A percentile compares a stretch with the other conserved stretches of the same genome.
Conservation (phyloP, 1,284 basidiomycete genomes). For the Peniophora sp. region DNA sequence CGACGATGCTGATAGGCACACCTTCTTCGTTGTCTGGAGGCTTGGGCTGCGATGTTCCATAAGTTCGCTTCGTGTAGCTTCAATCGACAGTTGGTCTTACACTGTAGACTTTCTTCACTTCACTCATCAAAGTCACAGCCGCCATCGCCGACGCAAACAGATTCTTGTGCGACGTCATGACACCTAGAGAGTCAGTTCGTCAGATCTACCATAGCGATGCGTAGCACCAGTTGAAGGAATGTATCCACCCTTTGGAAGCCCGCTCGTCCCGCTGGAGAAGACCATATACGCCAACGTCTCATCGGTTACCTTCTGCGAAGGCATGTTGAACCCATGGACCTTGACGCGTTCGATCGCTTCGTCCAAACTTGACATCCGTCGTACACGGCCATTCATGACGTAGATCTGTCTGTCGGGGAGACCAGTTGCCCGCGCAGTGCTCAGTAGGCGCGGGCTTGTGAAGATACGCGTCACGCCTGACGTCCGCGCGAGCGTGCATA, state of each 20-base stretch:
- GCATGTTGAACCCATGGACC: constrained; percentile 29
- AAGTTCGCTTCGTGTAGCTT: no score
- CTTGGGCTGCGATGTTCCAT: constrained; percentile 26
- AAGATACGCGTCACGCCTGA: constrained; percentile 54
- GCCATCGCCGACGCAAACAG: constrained; percentile 44
- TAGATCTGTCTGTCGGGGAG: constrained; percentile 45
- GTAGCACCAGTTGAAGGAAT: no score
- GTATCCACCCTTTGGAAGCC: constrained; percentile 72
- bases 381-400: constrained; percentile 36
- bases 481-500: constrained; percentile 45
- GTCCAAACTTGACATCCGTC: constrained; percentile 34
- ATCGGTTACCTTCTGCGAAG: constrained; percentile 28
- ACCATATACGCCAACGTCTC: constrained; percentile 62
- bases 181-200: constrained; percentile 30
- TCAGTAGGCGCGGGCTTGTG: constrained; percentile 43
- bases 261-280: constrained; percentile 74
- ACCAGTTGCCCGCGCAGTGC: constrained; percentile 43
- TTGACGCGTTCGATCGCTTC: constrained; percentile 36
- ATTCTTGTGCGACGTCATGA: constrained; percentile 73
- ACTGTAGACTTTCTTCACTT: constrained; percentile 20
- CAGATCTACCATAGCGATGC: not conserved
- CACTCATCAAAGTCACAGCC: constrained; percentile 21
- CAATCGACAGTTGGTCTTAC: constrained; percentile 19
- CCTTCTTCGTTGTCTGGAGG: constrained; percentile 30
- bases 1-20: constrained; percentile 42